Evolutionary conservation across 371 early-diverging fungal genomes (phyloP), one percentile per base, ranked within the genome.

Genomic region (Rhizopus stolonifer): DNA sequence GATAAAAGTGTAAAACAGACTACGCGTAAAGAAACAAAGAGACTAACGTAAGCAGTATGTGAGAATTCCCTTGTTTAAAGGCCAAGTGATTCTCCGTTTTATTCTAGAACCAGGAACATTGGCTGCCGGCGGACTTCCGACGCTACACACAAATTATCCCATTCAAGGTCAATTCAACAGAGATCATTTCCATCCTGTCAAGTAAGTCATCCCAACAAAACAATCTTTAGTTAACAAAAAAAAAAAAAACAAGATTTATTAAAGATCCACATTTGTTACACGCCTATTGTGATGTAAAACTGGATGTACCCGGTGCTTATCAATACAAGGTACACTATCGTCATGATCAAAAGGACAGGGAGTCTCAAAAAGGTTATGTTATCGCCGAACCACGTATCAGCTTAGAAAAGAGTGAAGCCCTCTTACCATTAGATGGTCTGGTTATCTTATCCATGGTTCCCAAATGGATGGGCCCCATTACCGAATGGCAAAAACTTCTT

Each of bases 401-500:
- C 47, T 24, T 67, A n/a, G 23, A 17, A 14, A 45, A 49, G 31
- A 25, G 33, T 11, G 42, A 60, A 4, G 19, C 52, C 1, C 58
- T 71, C 0, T 54, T 82, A n/a, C 81, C 84, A 5, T 57, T 96
- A 45, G 95, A 97, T 65, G 95, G 88, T 3, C 76, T 98, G 11
- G 86, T 84, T 49, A 74, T 95, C 39, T 78, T 93, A 60, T 91
- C 96, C 1, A 81, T 95, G 24, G 85, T 94, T 3, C 95, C 97
- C 15, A 96, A 96, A 64, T 95, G 96, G 94, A 80, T 98, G 79
- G 96, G 96, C 3, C 85, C 83, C 22, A 61, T 98, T 46, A 65
- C 73, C 2, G 48, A 76, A 48, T 98, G 99, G 99, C 64, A 79
- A 10, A 63, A 76, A 11, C 84, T 89, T 57, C 76, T 96, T 46